phyloP scores from a whole-genome alignment of 495 filamentous ascomycete species.

The Aspergillus nanangensis region DNA sequence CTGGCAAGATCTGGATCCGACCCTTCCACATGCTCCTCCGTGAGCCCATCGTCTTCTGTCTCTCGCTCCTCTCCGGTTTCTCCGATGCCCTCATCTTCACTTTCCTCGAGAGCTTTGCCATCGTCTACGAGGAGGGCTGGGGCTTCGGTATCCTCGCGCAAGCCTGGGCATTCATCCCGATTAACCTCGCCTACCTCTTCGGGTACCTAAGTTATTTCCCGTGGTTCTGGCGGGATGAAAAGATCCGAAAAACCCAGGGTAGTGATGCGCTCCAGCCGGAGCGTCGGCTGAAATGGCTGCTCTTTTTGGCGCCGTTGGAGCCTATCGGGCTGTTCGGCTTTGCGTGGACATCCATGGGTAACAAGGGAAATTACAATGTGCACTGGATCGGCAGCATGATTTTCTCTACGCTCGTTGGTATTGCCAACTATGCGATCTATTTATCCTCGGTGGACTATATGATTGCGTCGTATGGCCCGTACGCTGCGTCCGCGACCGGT shows the following conservation, averaged over 20 bases:
- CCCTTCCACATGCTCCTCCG: slow-evolving; percentile 1
- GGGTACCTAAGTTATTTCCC: background rate
- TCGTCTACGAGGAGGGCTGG: background rate
- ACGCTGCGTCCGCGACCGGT: background rate
- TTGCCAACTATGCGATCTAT: slow-evolving; percentile 2
- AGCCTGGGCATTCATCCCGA: slow-evolving; percentile 1
- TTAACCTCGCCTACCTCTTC: background rate
- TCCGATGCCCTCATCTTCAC: slow-evolving; percentile 3
- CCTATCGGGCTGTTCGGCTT: background rate
- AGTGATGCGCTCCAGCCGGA: background rate
- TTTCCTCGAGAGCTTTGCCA: slow-evolving; percentile 1
- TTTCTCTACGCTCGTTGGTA: background rate
- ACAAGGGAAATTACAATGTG: background rate
- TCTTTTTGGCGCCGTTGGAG: background rate
- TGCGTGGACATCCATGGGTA: background rate
- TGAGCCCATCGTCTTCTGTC: slow-evolving; percentile 1
- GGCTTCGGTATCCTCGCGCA: background rate
- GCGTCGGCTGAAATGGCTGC: slow-evolving; percentile 1
- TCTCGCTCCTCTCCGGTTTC: slow-evolving; percentile 1
- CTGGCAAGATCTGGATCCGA: background rate
- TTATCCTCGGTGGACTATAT: background rate
- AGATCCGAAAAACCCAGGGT: background rate
- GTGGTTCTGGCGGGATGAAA: slow-evolving; percentile 4
- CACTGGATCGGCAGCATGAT: background rate
- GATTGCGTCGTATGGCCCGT: background rate